Conservation (phyloP, 352 stramenopile genomes). For the Phytophthora pluvialis region DNA sequence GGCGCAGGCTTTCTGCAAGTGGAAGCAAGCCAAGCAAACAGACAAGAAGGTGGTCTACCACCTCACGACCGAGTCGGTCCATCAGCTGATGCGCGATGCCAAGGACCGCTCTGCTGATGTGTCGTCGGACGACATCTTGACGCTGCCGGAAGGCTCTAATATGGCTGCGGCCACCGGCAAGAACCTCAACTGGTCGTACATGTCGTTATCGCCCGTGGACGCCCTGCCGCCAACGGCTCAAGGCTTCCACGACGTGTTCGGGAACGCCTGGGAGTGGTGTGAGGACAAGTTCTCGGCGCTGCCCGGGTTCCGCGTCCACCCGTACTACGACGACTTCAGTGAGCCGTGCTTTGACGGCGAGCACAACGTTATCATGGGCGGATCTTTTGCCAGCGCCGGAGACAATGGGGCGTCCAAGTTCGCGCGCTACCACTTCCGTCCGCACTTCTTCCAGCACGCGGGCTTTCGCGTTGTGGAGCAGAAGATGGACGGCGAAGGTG, state of each 20-base stretch:
- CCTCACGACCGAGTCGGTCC: constrained; percentile 92
- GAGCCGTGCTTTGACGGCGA: constrained; percentile 98
- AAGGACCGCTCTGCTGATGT: constrained; percentile 56
- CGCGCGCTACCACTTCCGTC: constrained; percentile 96
- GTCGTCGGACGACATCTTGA: constrained; percentile 84
- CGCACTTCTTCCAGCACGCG: constrained; percentile 97
- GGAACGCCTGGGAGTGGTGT: constrained; percentile 97
- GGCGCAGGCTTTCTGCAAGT: constrained; percentile 92
- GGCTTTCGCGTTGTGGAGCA: constrained; percentile 94
- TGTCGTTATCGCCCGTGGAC: constrained; percentile 93
- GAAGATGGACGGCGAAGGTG: constrained; percentile 68
- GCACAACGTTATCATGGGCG: constrained; percentile 96
- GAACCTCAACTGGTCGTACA: constrained; percentile 94
- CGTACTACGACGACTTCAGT: constrained; percentile 97
- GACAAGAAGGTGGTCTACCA: constrained; percentile 81
- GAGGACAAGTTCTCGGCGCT: constrained; percentile 96
- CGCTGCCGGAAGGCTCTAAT: constrained; percentile 38
- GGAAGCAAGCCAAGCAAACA: constrained; percentile 74
- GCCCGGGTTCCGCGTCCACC: constrained; percentile 90
- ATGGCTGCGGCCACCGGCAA: constrained; percentile 60
- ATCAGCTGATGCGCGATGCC: constrained; percentile 88
- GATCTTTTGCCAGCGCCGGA: constrained; percentile 95
- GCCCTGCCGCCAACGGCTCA: constrained; percentile 64
- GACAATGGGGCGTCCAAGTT: constrained; percentile 96
- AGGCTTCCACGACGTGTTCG: constrained; percentile 94